phyloP scores from a whole-genome alignment of 2,329 filamentous ascomycete genomes.

The Botrytis fragariae region DNA sequence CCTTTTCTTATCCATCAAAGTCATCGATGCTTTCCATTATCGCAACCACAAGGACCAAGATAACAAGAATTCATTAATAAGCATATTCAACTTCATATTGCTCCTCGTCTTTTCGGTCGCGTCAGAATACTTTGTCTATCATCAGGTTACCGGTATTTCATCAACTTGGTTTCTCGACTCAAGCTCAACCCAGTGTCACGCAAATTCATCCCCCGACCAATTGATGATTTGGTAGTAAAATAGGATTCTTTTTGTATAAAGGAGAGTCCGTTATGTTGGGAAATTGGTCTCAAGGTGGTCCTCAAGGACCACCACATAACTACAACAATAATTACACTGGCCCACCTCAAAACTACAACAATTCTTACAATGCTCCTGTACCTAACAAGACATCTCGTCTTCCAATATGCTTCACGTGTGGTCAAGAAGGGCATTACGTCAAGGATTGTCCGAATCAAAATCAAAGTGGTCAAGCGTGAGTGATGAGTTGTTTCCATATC shows the following conservation, averaged over 20 bases:
- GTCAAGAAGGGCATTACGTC: constrained; percentile 50
- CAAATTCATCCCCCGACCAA: neutral
- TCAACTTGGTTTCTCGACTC: neutral
- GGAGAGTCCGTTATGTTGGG: constrained; percentile 28
- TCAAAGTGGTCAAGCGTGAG: constrained; percentile 51
- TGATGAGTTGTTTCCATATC: constrained; percentile 26
- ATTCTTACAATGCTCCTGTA: constrained; percentile 17
- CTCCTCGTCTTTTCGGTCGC: constrained; percentile 9
- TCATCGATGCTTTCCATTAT: constrained; percentile 15
- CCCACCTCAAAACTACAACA: constrained; percentile 22
- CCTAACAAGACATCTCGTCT: constrained; percentile 27
- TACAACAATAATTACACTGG: constrained; percentile 21
- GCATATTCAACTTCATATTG: neutral
- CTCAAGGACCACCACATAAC: constrained; percentile 21
- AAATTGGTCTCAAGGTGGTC: constrained; percentile 31
- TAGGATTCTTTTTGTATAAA: constrained; percentile 1
- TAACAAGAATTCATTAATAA: neutral
- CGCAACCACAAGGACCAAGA: constrained; percentile 1
- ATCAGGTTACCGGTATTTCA: neutral
- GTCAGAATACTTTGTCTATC: constrained; percentile 15
- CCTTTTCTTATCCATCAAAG: constrained; percentile 13
- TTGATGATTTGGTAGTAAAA: constrained; percentile 26
- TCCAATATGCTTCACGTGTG: constrained; percentile 54
- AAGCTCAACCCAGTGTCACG: neutral
- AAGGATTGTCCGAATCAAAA: constrained; percentile 53